phyloP scores from a whole-genome alignment of 768 basidiomycete genomes.

The Pleurotus ostreatus region DNA sequence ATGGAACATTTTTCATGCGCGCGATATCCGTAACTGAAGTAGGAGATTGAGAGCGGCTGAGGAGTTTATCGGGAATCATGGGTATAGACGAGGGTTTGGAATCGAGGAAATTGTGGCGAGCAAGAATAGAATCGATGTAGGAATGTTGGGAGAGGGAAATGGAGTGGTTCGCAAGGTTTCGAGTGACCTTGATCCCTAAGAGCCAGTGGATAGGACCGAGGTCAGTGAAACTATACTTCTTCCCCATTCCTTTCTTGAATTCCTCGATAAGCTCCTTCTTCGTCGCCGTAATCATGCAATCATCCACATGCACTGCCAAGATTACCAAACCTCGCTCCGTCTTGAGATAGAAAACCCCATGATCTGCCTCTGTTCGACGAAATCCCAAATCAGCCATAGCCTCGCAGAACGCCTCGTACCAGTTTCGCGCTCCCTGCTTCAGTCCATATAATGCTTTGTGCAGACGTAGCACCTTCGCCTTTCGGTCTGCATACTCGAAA shows the following conservation, averaged over 20 bases:
- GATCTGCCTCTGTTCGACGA: slow-evolving; percentile 15
- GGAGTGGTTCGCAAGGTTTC: slow-evolving; percentile 17
- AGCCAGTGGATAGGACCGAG: slow-evolving; percentile 19
- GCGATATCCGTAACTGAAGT: slow-evolving; percentile 10
- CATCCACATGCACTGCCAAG: slow-evolving; percentile 23
- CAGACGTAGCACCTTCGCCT: neutral
- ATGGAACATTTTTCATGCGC: slow-evolving; percentile 17
- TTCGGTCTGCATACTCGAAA: neutral
- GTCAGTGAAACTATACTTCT: slow-evolving; percentile 13
- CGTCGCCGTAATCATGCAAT: slow-evolving; percentile 17
- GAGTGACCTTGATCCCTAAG: slow-evolving; percentile 25
- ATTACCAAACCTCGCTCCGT: slow-evolving; percentile 14
- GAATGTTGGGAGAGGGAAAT: slow-evolving; percentile 25
- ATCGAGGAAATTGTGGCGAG: slow-evolving; percentile 16
- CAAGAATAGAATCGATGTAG: slow-evolving; percentile 25
- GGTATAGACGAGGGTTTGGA: slow-evolving; percentile 15
- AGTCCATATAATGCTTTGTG: slow-evolving; percentile 29
- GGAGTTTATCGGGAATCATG: slow-evolving; percentile 10
- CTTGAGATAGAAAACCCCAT: slow-evolving; percentile 19
- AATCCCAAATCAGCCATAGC: slow-evolving; percentile 18
- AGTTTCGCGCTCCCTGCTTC: slow-evolving; percentile 26
- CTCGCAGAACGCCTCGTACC: slow-evolving; percentile 22
- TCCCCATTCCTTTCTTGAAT: slow-evolving; percentile 13
- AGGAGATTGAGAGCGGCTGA: slow-evolving; percentile 9
- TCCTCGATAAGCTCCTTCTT: slow-evolving; percentile 8